phyloP scores from a whole-genome alignment of 2,329 filamentous ascomycete species.

The Chalaropsis thielavioides region DNA sequence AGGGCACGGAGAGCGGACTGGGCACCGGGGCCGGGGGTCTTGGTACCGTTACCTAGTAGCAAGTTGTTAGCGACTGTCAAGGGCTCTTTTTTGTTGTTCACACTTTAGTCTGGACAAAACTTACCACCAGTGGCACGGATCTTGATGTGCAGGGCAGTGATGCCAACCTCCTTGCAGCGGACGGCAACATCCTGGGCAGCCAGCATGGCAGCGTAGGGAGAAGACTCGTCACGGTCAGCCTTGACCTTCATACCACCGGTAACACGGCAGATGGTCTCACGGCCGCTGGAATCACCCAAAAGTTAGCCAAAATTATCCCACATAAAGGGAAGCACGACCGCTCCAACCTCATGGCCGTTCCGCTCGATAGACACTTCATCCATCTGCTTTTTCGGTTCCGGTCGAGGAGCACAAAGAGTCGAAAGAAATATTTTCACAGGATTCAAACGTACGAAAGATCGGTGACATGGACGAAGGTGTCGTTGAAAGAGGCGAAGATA shows the following conservation, averaged over 20 bases:
- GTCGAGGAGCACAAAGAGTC: background rate
- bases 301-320: constrained; percentile 38
- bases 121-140: constrained; percentile 96
- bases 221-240: constrained; percentile 99
- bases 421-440: background rate
- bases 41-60: constrained; percentile 79
- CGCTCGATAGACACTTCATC: background rate
- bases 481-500: constrained; percentile 93
- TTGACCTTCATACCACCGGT: constrained; percentile 99
- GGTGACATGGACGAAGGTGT: constrained; percentile 96
- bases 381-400: background rate
- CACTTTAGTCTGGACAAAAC: constrained; percentile 23
- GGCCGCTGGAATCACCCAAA: constrained; percentile 70
- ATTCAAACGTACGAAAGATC: constrained; percentile 67
- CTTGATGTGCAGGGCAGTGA: constrained; percentile 98
- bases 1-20: constrained; percentile 98
- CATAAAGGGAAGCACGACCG: background rate
- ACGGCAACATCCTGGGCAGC: constrained; percentile 94
- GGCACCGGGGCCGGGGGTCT: constrained; percentile 97
- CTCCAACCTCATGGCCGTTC: background rate
- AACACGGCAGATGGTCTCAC: constrained; percentile 99
- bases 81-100: background rate
- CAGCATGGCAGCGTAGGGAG: constrained; percentile 99
- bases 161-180: constrained; percentile 59
- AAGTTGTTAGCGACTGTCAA: constrained; percentile 1